These are phyloP conservation scores for Starmera caribaea DNA, from an alignment of 805 yeast species.

Conservation along the genomic window DNA sequence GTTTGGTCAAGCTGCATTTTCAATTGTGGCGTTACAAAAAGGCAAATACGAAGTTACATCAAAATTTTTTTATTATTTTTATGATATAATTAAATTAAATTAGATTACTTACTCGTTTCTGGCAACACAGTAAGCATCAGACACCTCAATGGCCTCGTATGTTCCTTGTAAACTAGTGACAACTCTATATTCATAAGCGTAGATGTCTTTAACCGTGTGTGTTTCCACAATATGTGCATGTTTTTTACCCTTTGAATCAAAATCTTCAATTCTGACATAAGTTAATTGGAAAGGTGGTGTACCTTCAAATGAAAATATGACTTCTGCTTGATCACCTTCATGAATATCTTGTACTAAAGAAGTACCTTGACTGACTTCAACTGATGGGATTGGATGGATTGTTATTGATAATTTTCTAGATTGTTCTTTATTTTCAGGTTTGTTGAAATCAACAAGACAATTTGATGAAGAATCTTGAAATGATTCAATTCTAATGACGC, in stretches of 20 bases:
- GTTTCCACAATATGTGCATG: constrained; percentile 54
- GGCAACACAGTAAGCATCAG: constrained; percentile 69
- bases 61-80: no score
- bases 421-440: constrained; percentile 22
- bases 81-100: no score
- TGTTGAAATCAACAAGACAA: constrained; percentile 56
- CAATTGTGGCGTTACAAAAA: no score
- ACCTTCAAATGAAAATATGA: constrained; percentile 74
- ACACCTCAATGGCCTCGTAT: constrained; percentile 85
- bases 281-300: constrained; percentile 85
- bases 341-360: constrained; percentile 71
- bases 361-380: constrained; percentile 76
- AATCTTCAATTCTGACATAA: constrained; percentile 62
- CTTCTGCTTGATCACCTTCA: constrained; percentile 90
- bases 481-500: constrained; percentile 57
- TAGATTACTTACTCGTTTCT: constrained; percentile 22
- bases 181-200: constrained; percentile 58
- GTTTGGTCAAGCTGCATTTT: no score
- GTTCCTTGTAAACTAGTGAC: constrained; percentile 84
- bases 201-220: constrained; percentile 47
- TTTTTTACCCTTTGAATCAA: constrained; percentile 30
- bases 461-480: constrained; percentile 66
- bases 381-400: constrained; percentile 62
- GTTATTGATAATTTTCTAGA: constrained; percentile 24
- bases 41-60: no score